Base-by-base conservation (phyloP, 2,329 filamentous ascomycete species). In the Epichloe festucae region DNA sequence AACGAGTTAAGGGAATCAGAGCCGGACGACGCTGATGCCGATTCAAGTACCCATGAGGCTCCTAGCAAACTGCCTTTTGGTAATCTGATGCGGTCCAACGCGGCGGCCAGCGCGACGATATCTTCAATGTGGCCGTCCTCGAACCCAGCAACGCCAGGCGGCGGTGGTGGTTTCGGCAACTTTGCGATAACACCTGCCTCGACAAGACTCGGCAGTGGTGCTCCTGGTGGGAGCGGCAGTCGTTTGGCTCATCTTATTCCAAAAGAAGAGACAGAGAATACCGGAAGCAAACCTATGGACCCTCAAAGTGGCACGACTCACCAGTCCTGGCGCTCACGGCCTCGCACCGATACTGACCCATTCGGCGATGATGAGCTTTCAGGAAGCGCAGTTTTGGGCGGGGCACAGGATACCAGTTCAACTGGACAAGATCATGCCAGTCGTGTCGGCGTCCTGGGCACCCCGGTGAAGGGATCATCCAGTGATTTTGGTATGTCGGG, bases 151-250 rank as follows among this genome's bases (percentile, higher is more conserved):
- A 77, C 83, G 43, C 77, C 80, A 12, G 81, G 87, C 59, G 81
- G 87, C 59, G 77, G 83, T 6, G 89, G 91, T 36, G 84, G 84
- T 21, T 98, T 98, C 68, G 91, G 91, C 11, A 93, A 83, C 61
- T 97, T 97, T 66, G 84, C 86, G n/a, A 67, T 94, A 49, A 68
- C 71, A 46, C 67, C 78, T 34, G 74, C 76, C 36, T 73, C 78
- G 17, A 69, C 77, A 6, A 82, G 87, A 10, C 79, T 85, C 60
- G 84, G 81, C 31, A 83, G 78, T 62, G 68, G 79, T 31, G 76
- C 85, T 17, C 40, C 50, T 52, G 82, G 86, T 3, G 87, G 89
- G 63, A 82, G 87, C 2, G 88, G 89, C 63, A 95, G 89, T 65
- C 83, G 89, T 31, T 82, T 96, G 61, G 91, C 90, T 58, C 89